phyloP scores from a whole-genome alignment of 1,139 yeast species.

The Nakaseomyces delphensis region DNA sequence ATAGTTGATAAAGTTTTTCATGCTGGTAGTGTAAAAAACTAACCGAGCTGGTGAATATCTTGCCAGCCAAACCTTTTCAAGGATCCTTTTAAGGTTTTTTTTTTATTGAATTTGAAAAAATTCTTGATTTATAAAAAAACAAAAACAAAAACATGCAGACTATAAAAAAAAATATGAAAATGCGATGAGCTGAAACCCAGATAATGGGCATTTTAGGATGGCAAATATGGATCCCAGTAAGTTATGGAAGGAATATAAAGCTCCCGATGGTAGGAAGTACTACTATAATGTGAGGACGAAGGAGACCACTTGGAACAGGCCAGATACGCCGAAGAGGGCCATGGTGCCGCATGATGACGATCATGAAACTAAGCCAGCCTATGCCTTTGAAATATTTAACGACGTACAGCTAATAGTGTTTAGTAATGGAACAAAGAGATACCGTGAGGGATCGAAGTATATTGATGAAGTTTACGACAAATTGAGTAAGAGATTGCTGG shows the following conservation, averaged over 20 bases:
- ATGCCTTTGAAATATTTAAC: slow-evolving; percentile 17
- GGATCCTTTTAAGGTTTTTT: slow-evolving; percentile 1
- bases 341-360: too few relatives aligned
- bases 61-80: too few relatives aligned
- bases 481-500: slow-evolving; percentile 28
- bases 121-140: not conserved
- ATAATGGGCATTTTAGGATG: not conserved
- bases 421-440: slow-evolving; percentile 40
- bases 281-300: slow-evolving; percentile 35
- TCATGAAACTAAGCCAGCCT: slow-evolving; percentile 12
- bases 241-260: slow-evolving; percentile 58
- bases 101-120: not conserved
- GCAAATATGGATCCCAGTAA: not conserved
- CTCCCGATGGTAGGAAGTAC: slow-evolving; percentile 51
- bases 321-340: slow-evolving; percentile 33
- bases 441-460: slow-evolving; percentile 10
- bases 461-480: slow-evolving; percentile 32
- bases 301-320: slow-evolving; percentile 76
- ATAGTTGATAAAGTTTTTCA: slow-evolving; percentile 31
- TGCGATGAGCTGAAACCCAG: slow-evolving; percentile 3
- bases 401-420: slow-evolving; percentile 40
- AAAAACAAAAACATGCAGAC: not conserved
- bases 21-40: too few relatives aligned
- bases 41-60: too few relatives aligned
- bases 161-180: not conserved